These are phyloP conservation scores for Phytophthora meadii DNA, from an alignment of 352 stramenopile genomes.

Conservation along the genomic window DNA sequence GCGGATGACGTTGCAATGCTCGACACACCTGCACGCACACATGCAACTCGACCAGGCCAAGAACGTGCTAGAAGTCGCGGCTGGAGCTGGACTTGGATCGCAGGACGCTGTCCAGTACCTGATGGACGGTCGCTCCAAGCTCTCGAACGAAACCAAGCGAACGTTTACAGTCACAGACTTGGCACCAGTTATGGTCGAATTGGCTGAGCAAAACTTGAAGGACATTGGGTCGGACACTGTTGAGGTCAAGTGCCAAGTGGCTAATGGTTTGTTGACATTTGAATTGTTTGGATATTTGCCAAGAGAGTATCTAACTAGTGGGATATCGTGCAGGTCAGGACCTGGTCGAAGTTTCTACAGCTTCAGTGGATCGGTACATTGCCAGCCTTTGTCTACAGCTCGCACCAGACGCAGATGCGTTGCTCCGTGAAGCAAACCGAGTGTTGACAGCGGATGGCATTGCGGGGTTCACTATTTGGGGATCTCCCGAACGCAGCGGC, in stretches of 20 bases:
- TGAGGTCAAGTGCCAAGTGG: constrained; percentile 40
- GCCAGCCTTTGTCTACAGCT: constrained; percentile 61
- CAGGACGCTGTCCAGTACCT: constrained; percentile 42
- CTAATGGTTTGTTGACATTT: constrained; percentile 38
- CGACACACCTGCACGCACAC: constrained; percentile 50
- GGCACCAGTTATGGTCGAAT: constrained; percentile 48
- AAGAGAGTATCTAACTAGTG: not conserved
- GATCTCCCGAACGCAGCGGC: constrained; percentile 46
- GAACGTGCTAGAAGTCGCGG: constrained; percentile 57
- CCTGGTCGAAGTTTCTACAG: constrained; percentile 32
- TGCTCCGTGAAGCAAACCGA: constrained; percentile 53
- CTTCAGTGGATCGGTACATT: constrained; percentile 58
- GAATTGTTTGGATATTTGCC: not conserved
- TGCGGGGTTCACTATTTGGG: constrained; percentile 70
- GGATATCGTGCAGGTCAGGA: constrained; percentile 44
- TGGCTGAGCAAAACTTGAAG: constrained; percentile 43
- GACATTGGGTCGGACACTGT: constrained; percentile 10
- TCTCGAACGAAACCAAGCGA: constrained; percentile 31
- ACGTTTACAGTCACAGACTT: constrained; percentile 51
- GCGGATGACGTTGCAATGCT: constrained; percentile 56
- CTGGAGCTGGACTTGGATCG: constrained; percentile 55
- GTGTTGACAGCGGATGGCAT: constrained; percentile 47
- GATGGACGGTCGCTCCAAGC: constrained; percentile 18
- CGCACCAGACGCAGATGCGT: constrained; percentile 50
- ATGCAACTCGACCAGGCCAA: constrained; percentile 53